Evolutionary conservation across 352 stramenopile species (phyloP).

Genomic region (Phytophthora meadii): DNA sequence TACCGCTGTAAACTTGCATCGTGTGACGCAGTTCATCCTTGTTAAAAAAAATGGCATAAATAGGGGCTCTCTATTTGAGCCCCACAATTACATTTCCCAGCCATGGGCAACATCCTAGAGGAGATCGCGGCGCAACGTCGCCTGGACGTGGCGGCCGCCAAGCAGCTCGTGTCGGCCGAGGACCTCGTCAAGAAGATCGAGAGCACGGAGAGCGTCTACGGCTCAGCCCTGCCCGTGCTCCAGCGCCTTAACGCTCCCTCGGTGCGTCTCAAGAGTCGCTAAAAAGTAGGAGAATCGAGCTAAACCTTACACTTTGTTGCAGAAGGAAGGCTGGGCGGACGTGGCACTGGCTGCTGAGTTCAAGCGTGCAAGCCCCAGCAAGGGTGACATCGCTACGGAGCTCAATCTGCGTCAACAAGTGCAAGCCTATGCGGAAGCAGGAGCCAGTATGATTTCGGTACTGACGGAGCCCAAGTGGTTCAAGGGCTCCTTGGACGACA

Average conservation of each 20-base stretch:
- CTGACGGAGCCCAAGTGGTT: constrained; percentile 99
- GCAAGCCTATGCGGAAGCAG: constrained; percentile 88
- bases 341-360: constrained; percentile 98
- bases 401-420: constrained; percentile 90
- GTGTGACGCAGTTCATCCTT: not conserved
- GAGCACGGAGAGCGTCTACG: constrained; percentile 80
- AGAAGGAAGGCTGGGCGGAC: constrained; percentile 66
- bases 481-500: constrained; percentile 94
- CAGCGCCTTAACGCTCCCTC: constrained; percentile 82
- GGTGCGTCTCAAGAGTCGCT: constrained; percentile 34
- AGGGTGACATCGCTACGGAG: constrained; percentile 94
- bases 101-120: constrained; percentile 76
- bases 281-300: not conserved
- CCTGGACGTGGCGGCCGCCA: constrained; percentile 69
- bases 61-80: not conserved
- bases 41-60: not conserved
- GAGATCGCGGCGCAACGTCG: constrained; percentile 81
- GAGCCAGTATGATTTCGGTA: constrained; percentile 97
- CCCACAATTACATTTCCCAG: constrained; percentile 7
- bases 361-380: constrained; percentile 97
- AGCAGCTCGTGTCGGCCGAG: constrained; percentile 46
- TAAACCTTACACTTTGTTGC: constrained; percentile 4
- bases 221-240: constrained; percentile 89
- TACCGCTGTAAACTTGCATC: not conserved
- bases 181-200: constrained; percentile 78